A percentile compares a stretch with the other conserved stretches of the same genome.
These are phyloP conservation scores for Elongisporangium anandrum DNA, from an alignment of 352 stramenopile species.

Conservation along the genomic window DNA sequence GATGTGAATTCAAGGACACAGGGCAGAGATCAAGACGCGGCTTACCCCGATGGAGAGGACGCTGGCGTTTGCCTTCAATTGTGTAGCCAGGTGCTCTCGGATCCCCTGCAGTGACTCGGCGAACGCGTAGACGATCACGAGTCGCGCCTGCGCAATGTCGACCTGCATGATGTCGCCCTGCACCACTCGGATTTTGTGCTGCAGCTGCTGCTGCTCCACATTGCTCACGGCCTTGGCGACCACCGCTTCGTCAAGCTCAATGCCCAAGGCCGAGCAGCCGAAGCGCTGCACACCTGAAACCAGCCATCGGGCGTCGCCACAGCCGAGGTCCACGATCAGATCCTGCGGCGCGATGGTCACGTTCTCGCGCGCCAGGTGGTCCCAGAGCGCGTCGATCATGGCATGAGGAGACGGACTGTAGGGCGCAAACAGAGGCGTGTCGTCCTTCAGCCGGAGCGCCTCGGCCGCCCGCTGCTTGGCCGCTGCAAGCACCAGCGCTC, in stretches of 20 bases:
- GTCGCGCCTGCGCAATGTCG: conserved; percentile 37
- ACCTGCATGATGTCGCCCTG: conserved; percentile 52
- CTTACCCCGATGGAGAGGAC: conserved; percentile 80
- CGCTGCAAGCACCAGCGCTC: conserved; percentile 59
- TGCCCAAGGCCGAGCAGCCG: conserved; percentile 52
- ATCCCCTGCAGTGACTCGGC: conserved; percentile 68
- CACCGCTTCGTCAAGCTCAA: conserved; percentile 63
- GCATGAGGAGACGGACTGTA: conserved; percentile 64
- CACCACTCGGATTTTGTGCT: conserved; percentile 39
- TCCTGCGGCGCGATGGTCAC: conserved; percentile 26
- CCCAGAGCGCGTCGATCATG: conserved; percentile 66
- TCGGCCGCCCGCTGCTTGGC: conserved; percentile 41
- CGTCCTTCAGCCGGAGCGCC: conserved; percentile 32
- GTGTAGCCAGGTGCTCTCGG: conserved; percentile 33
- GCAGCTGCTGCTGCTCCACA: conserved; percentile 18
- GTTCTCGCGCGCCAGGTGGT: conserved; percentile 19
- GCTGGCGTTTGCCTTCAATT: conserved; percentile 31
- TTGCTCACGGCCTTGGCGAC: conserved; percentile 27
- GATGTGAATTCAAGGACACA: background rate
- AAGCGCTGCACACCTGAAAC: conserved; percentile 59
- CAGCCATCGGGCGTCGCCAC: conserved; percentile 76
- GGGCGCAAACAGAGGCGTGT: conserved; percentile 51
- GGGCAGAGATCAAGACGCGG: background rate
- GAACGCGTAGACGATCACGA: conserved; percentile 87
- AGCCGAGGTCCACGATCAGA: conserved; percentile 78